Percentiles rank a stretch among this genome's conserved stretches.
phyloP scores from a whole-genome alignment of 768 basidiomycete species.

The Suillus subluteus region DNA sequence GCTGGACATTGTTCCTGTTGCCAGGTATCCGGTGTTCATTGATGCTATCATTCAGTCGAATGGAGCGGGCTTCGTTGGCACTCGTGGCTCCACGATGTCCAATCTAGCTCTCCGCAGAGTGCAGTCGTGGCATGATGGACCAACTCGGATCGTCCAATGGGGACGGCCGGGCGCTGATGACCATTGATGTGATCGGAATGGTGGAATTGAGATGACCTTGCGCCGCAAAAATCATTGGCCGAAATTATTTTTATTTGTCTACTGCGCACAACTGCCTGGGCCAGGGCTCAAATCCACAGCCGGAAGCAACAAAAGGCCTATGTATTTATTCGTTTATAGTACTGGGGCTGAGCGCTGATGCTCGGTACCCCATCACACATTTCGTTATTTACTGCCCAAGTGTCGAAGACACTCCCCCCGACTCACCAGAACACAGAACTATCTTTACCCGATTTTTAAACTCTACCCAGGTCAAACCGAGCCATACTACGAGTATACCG shows the following conservation, averaged over 20 bases:
- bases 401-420: background rate
- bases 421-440: constrained; percentile 51
- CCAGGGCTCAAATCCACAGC: constrained; percentile 56
- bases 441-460: constrained; percentile 37
- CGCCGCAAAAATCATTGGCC: too few species aligned
- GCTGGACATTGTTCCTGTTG: constrained; percentile 1
- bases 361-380: constrained; percentile 50
- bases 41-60: constrained; percentile 74
- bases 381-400: constrained; percentile 38
- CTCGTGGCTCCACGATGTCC: constrained; percentile 73
- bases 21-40: constrained; percentile 71
- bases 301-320: constrained; percentile 58
- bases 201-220: background rate
- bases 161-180: constrained; percentile 59
- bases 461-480: constrained; percentile 48
- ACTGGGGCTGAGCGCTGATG: constrained; percentile 33
- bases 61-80: constrained; percentile 73
- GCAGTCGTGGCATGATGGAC: constrained; percentile 65
- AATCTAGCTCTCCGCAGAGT: constrained; percentile 65
- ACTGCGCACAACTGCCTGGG: constrained; percentile 36
- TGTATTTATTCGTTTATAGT: constrained; percentile 44
- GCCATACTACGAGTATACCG: background rate
- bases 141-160: constrained; percentile 57
- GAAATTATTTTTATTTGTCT: background rate
- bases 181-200: constrained; percentile 38